Base-by-base conservation (phyloP, 257 asterid genomes). In the Solanum gracilifrons region DNA sequence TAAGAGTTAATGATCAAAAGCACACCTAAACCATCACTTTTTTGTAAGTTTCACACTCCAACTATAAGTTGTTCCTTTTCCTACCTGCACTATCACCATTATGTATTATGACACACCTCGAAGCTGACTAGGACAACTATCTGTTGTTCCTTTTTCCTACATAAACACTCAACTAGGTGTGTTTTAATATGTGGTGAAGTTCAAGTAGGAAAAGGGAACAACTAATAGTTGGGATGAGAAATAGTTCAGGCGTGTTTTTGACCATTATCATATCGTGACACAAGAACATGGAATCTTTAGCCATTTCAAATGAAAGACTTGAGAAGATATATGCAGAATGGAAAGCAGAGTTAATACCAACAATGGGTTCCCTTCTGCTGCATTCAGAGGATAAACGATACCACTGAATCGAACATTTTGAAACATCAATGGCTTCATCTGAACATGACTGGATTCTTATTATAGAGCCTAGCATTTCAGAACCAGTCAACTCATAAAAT, bases 351-450 rank as follows among this genome's bases (percentile, higher is more conserved):
- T 29, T 75, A 73, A 58, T 92, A 97, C 99, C 99, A 88, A 91
- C 71, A 39, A 97, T 97, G 77, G 98, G 97, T 85, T 97, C 99
- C 86, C 98, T 92, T 84, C 99, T 94, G 94, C 98, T 97, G 90
- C 98, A 95, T 86, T 97, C 95, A 85, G 98, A 93, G 51, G 98
- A 94, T 90, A 97, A 89, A 29, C 99, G 98, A 88, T 91, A 93
- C 99, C 99, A 97, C 62, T 97, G 99, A 90, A 94, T 77, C 3
- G 93, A 90, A 90, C 98, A 95, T 92, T 93, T 97, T 25, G 93
- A 92, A 89, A 95, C 97, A 86, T 97, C 98, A 37, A 89, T 74
- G 72, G 98, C 96, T 82, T 93, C 94, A 29, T 93, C 93, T 71
- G 96, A 93, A 92, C 96, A 92, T 43, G 94, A 43, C 72, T 95